These are phyloP conservation scores for Extremus antarcticus DNA, from an alignment of 495 filamentous ascomycete species.

Conservation along the genomic window DNA sequence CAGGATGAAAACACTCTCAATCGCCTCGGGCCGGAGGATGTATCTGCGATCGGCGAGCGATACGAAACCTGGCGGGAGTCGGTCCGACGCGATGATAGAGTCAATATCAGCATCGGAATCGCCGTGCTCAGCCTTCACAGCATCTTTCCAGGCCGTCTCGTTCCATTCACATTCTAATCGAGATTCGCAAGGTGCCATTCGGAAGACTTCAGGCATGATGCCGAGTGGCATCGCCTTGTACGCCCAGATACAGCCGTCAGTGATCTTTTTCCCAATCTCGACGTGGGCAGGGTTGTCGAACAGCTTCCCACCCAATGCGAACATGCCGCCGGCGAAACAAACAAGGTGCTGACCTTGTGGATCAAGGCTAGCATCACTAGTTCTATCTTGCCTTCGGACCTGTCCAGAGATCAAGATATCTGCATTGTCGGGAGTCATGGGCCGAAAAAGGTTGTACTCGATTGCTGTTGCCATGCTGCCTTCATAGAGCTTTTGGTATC, in stretches of 20 bases:
- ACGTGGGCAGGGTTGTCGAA: conserved; percentile 47
- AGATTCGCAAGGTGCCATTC: conserved; percentile 40
- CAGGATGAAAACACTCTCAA: conserved; percentile 54
- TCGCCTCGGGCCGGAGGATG: conserved; percentile 47
- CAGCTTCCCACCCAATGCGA: conserved; percentile 45
- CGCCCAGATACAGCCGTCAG: conserved; percentile 90
- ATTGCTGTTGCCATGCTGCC: conserved; percentile 27
- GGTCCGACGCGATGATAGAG: conserved; percentile 6
- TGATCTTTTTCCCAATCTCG: conserved; percentile 48
- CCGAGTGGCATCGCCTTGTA: conserved; percentile 72
- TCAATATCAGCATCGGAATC: conserved; percentile 9
- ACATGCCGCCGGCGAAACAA: conserved; percentile 53
- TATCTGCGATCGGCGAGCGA: conserved; percentile 38
- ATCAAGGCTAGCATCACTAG: conserved; percentile 21
- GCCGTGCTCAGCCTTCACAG: conserved; percentile 20
- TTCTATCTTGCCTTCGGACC: conserved; percentile 5
- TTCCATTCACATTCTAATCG: conserved; percentile 43
- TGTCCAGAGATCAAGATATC: conserved; percentile 31
- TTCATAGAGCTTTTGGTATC: conserved; percentile 27
- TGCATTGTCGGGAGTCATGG: conserved; percentile 27
- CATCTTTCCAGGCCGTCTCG: conserved; percentile 39
- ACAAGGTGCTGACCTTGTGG: conserved; percentile 45
- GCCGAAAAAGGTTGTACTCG: conserved; percentile 28
- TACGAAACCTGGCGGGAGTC: conserved; percentile 23
- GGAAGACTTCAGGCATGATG: conserved; percentile 53